A percentile compares a stretch with the other conserved stretches of the same genome.
Evolutionary conservation across 805 yeast genomes (phyloP).

Genomic region (Maudiozyma barnettii): DNA sequence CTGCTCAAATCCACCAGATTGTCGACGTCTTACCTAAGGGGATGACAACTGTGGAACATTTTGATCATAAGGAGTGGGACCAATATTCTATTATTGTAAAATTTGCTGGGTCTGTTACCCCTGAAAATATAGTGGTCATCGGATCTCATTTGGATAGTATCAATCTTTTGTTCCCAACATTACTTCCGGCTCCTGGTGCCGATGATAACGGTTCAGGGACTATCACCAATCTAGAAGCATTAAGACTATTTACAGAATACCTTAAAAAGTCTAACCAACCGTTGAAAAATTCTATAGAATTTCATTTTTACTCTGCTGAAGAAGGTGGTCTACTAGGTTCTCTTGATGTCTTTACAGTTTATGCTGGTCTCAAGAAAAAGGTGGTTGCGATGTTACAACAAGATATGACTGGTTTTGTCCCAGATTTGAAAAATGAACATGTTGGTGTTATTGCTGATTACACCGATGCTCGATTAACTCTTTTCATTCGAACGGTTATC

Average conservation of each 20-base stretch:
- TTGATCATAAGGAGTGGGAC: slow-evolving; percentile 61
- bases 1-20: slow-evolving; percentile 34
- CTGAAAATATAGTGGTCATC: slow-evolving; percentile 49
- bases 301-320: slow-evolving; percentile 93
- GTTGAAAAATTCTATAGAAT: slow-evolving; percentile 72
- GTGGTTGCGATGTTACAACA: slow-evolving; percentile 86
- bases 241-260: slow-evolving; percentile 45
- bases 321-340: slow-evolving; percentile 90
- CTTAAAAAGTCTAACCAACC: slow-evolving; percentile 26
- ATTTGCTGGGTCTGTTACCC: slow-evolving; percentile 39
- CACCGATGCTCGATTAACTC: slow-evolving; percentile 44
- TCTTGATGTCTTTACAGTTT: slow-evolving; percentile 52
- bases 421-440: slow-evolving; percentile 44
- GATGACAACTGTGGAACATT: slow-evolving; percentile 37
- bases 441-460: slow-evolving; percentile 77
- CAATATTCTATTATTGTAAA: slow-evolving; percentile 69
- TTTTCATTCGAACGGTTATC: slow-evolving; percentile 54
- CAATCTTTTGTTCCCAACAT: slow-evolving; percentile 59
- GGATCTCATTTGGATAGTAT: slow-evolving; percentile 89
- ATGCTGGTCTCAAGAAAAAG: slow-evolving; percentile 37
- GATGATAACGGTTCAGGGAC: slow-evolving; percentile 93
- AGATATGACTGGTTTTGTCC: slow-evolving; percentile 84
- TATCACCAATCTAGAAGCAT: slow-evolving; percentile 64
- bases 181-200: slow-evolving; percentile 81
- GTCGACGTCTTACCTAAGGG: slow-evolving; percentile 22